Evolutionary conservation across 345 rosid species (phyloP).

Genomic region (Bruguiera parviflora): DNA sequence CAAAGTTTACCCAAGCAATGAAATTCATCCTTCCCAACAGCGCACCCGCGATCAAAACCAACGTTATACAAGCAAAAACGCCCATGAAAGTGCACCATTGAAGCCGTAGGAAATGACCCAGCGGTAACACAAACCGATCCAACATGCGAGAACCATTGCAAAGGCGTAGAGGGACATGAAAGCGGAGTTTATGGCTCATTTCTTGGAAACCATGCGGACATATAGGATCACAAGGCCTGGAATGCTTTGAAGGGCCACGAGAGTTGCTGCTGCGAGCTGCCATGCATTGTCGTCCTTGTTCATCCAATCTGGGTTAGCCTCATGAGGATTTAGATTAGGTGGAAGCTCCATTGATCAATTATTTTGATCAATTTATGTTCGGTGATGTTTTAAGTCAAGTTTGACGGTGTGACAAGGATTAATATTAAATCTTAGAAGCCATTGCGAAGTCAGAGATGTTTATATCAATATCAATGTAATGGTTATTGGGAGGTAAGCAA

Average conservation of each 20-base stretch:
- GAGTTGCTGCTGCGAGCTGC: conserved; percentile 57
- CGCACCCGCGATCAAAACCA: conserved; percentile 44
- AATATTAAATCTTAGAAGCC: too few relatives aligned
- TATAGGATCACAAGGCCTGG: conserved; percentile 50
- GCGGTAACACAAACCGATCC: conserved; percentile 52
- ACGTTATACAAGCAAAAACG: conserved; percentile 38
- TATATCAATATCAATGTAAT: too few relatives aligned
- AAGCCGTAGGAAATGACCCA: conserved; percentile 40
- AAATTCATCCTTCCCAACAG: conserved; percentile 56
- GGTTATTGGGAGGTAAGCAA: too few relatives aligned
- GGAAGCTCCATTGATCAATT: conserved; percentile 34
- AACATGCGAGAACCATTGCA: conserved; percentile 37
- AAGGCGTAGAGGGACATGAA: conserved; percentile 57
- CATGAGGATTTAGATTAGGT: conserved; percentile 31
- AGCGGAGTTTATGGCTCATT: conserved; percentile 56
- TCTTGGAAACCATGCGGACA: conserved; percentile 41
- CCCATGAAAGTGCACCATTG: conserved; percentile 50
- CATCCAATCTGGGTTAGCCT: conserved; percentile 46
- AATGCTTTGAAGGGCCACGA: conserved; percentile 44
- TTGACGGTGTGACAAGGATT: too few relatives aligned
- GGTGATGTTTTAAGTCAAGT: too few relatives aligned
- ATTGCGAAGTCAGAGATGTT: too few relatives aligned
- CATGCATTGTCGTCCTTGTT: conserved; percentile 52
- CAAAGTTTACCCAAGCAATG: conserved; percentile 46
- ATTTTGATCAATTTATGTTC: too few relatives aligned